These are phyloP conservation scores for Byssochlamys sp. DNA, from an alignment of 2,329 filamentous ascomycete species.

Conservation along the genomic window DNA sequence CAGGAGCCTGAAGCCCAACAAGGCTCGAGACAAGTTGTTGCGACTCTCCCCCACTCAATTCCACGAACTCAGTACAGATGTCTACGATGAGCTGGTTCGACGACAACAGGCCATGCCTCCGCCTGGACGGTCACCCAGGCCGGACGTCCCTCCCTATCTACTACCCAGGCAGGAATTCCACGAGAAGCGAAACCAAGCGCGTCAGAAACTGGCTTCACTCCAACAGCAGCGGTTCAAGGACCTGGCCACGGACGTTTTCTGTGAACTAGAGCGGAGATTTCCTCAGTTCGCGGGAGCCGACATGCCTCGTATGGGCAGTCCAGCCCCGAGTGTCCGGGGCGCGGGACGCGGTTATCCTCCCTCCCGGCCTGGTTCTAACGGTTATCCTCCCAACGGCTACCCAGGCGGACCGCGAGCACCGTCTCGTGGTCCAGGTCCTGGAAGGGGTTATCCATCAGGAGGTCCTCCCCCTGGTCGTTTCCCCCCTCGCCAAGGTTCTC, in stretches of 20 bases:
- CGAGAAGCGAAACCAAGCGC: constrained; percentile 93
- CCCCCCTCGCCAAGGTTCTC: constrained; percentile 31
- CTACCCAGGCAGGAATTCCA: constrained; percentile 84
- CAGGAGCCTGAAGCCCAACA: constrained; percentile 67
- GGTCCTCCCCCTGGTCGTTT: constrained; percentile 26
- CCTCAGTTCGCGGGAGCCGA: constrained; percentile 67
- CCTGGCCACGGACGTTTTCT: constrained; percentile 89
- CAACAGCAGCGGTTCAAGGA: constrained; percentile 80
- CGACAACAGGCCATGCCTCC: constrained; percentile 59
- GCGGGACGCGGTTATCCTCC: constrained; percentile 36
- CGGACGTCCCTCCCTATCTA: constrained; percentile 58
- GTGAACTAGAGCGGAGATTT: constrained; percentile 82
- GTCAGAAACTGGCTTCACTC: constrained; percentile 84
- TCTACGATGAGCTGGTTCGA: constrained; percentile 86
- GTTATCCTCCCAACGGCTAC: constrained; percentile 23
- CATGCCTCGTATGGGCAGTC: constrained; percentile 59
- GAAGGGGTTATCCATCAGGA: constrained; percentile 29
- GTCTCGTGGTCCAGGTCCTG: constrained; percentile 24
- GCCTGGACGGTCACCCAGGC: constrained; percentile 31
- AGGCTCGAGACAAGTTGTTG: constrained; percentile 87
- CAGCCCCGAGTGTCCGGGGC: constrained; percentile 51
- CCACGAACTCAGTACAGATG: constrained; percentile 92
- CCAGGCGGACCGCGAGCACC: constrained; percentile 34
- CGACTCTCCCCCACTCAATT: constrained; percentile 86
- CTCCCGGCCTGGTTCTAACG: background rate